Evolutionary conservation across 331 rosid genomes (phyloP), one percentile per base, ranked within the genome.

Genomic region (Prunus yedoensis): DNA sequence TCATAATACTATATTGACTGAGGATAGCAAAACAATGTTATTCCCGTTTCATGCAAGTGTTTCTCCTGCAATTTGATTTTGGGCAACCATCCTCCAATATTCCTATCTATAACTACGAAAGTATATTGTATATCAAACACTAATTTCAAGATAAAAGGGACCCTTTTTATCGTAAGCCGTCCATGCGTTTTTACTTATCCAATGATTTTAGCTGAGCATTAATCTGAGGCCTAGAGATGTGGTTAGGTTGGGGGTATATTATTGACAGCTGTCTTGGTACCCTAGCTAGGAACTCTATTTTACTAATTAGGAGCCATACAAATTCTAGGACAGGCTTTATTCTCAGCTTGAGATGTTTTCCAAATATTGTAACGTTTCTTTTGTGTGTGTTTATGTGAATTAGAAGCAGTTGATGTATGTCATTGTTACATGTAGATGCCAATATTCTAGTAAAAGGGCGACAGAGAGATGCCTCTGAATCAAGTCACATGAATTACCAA

Each of bases 401-500:
- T 38, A 72, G 76, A 16, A 72, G 56, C 43, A 57, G 25, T 71
- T 15, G 54, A 71, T 20, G 66, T 14, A 1, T 5, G 23, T 21
- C 23, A 21, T 21, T 21, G 38, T 32, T 0, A 0, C 32, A 32
- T 32, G 38, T 32, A 4, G 70, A 67, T 67, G 57, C 57, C 30
- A 57, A 58, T 53, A 72, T 72, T 72, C 66, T 57, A 5, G 25
- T 23, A 57, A 38, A n/a, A 72, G 17, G 54, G 54, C 62, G 23
- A 25, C 21, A 47, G 20, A 28, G 1, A 50, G 10, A 23, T 46
- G 15, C 56, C 72, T 46, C 72, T 67, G 57, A 46, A 35, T 67
- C 57, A 46, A 67, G 57, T 21, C 72, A 67, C 72, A 67, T 67
- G 72, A 67, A 14, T 20, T 67, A 23, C 20, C 23, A 67, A 67